Evolutionary conservation across 331 rosid species (phyloP).

Genomic region (Malus hybrid): DNA sequence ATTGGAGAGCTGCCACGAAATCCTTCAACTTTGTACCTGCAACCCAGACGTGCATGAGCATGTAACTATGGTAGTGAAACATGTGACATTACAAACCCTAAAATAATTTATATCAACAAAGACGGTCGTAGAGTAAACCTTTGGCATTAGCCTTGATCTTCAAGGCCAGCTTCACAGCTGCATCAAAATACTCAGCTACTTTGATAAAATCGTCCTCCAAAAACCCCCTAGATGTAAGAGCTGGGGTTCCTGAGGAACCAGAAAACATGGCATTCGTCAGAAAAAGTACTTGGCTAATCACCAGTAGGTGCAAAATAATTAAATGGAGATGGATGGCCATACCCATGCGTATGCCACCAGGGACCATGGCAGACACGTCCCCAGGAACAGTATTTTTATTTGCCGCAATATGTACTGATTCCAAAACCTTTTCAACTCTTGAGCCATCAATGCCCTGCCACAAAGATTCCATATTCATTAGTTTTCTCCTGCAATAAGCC

Average conservation of each 20-base stretch:
- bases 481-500: neutral
- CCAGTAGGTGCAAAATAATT: slow-evolving; percentile 3
- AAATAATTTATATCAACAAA: neutral
- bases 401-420: slow-evolving; percentile 80
- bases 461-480: neutral
- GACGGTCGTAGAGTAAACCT: slow-evolving; percentile 30
- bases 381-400: slow-evolving; percentile 95
- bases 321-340: slow-evolving; percentile 10
- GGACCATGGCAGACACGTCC: slow-evolving; percentile 94
- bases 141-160: slow-evolving; percentile 54
- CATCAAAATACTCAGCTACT: slow-evolving; percentile 78
- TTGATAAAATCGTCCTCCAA: slow-evolving; percentile 65
- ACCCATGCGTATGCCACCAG: slow-evolving; percentile 97
- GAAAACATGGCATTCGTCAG: slow-evolving; percentile 6
- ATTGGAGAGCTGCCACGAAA: slow-evolving; percentile 60
- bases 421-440: slow-evolving; percentile 87
- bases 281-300: slow-evolving; percentile 4
- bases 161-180: slow-evolving; percentile 77
- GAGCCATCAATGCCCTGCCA: slow-evolving; percentile 85
- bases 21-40: slow-evolving; percentile 82
- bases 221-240: slow-evolving; percentile 91
- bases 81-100: neutral
- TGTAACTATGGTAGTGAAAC: neutral
- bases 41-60: slow-evolving; percentile 14
- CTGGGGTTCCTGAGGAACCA: slow-evolving; percentile 67